Conservation (phyloP, 352 stramenopile genomes). For the Globisporangium acanthophoron region DNA sequence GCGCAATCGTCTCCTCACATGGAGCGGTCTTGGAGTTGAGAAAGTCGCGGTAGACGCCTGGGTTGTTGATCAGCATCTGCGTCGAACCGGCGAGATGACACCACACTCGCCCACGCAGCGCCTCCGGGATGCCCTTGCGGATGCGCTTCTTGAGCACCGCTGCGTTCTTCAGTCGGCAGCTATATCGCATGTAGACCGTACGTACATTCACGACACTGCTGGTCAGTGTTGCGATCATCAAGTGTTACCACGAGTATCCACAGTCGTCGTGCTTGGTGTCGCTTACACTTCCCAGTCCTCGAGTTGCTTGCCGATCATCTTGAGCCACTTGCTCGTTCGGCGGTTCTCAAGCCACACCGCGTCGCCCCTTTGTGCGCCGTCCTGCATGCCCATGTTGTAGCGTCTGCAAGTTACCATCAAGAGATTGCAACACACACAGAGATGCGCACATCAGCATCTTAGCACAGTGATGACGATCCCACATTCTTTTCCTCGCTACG, state of each 20-base stretch:
- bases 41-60: conserved; percentile 55
- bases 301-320: conserved; percentile 75
- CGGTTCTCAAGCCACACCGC: conserved; percentile 71
- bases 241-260: conserved; percentile 3
- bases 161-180: conserved; percentile 51
- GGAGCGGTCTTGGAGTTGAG: conserved; percentile 37
- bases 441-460: neutral
- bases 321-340: conserved; percentile 72
- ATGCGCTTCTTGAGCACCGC: conserved; percentile 65
- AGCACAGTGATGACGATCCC: neutral
- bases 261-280: too few species aligned
- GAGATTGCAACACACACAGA: too few species aligned
- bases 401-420: conserved; percentile 19
- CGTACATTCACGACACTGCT: neutral
- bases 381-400: conserved; percentile 26
- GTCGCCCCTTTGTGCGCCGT: conserved; percentile 21
- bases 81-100: conserved; percentile 57
- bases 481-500: too few species aligned
- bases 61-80: conserved; percentile 66
- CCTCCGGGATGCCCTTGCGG: conserved; percentile 70
- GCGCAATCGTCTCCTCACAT: conserved; percentile 68
- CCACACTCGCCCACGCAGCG: conserved; percentile 69
- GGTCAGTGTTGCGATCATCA: neutral
- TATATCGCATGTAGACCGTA: conserved; percentile 1
- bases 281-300: conserved; percentile 67